Evolutionary conservation across 2,329 filamentous ascomycete genomes (phyloP).

Genomic region (Calonectria pteridis): DNA sequence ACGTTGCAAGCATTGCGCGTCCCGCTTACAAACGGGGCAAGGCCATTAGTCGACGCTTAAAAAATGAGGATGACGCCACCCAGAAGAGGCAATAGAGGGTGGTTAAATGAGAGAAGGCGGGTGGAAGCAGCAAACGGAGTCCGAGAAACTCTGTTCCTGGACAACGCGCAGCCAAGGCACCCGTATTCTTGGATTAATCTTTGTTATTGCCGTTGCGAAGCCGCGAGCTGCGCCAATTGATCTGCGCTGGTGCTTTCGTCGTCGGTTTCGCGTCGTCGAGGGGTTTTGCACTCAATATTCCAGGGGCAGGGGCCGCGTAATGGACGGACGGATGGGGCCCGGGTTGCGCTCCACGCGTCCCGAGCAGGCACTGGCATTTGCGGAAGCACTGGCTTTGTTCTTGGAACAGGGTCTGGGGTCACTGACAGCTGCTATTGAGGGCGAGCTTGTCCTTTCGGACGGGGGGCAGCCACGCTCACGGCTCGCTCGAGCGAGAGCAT

Average conservation of each 20-base stretch:
- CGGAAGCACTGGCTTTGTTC: slow-evolving; percentile 11
- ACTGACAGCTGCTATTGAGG: neutral
- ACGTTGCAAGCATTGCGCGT: slow-evolving; percentile 53
- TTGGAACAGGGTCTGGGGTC: neutral
- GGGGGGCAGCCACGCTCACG: neutral
- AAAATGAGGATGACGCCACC: slow-evolving; percentile 39
- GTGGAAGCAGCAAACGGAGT: neutral
- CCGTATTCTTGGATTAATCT: neutral
- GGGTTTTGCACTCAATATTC: slow-evolving; percentile 13
- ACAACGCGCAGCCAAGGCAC: neutral
- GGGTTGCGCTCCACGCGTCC: slow-evolving; percentile 23
- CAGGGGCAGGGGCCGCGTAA: slow-evolving; percentile 26
- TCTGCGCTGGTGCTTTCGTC: neutral
- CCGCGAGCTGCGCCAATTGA: slow-evolving; percentile 5
- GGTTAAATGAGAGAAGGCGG: neutral
- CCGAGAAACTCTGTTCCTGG: neutral
- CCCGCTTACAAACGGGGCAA: slow-evolving; percentile 46
- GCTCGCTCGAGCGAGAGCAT: slow-evolving; percentile 3
- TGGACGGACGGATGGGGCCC: slow-evolving; percentile 19
- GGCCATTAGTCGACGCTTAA: slow-evolving; percentile 35
- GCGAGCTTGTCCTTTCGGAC: neutral
- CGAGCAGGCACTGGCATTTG: neutral
- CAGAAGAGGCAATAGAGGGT: neutral
- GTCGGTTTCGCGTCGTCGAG: slow-evolving; percentile 9
- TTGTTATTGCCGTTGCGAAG: neutral